phyloP scores from a whole-genome alignment of 306 rosid species.

The Fragaria ananassa region DNA sequence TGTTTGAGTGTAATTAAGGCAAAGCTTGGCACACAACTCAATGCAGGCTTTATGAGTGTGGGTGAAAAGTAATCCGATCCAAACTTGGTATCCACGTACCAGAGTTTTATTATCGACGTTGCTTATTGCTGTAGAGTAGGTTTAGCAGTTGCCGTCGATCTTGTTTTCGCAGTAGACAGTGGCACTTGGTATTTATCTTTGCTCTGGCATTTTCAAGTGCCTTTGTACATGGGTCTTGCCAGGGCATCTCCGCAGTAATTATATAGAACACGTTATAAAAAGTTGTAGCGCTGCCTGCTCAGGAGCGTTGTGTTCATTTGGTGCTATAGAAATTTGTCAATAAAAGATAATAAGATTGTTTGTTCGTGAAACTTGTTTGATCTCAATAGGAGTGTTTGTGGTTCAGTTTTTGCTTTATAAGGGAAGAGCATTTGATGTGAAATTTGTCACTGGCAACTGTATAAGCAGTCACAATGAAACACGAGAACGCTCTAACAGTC shows the following conservation, averaged over 20 bases:
- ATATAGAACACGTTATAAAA: neutral
- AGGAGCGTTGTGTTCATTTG: neutral
- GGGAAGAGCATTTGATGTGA: neutral
- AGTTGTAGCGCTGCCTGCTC: neutral
- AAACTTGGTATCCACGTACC: constrained; percentile 27
- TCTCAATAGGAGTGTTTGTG: neutral
- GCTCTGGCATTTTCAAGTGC: constrained; percentile 8
- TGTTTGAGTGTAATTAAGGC: constrained; percentile 25
- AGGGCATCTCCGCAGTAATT: constrained; percentile 7
- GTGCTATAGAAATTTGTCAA: neutral
- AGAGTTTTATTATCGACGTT: neutral
- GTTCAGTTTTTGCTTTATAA: neutral
- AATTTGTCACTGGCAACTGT: neutral
- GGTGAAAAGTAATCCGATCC: constrained; percentile 20
- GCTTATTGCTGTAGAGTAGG: constrained; percentile 13
- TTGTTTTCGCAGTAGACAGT: neutral
- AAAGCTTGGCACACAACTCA: constrained; percentile 29
- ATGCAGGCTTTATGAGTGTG: neutral
- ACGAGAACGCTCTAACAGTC: neutral
- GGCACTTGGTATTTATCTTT: neutral
- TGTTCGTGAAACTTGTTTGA: neutral
- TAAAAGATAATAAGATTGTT: neutral
- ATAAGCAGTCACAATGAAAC: neutral
- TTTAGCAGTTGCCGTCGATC: neutral
- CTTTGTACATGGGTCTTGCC: constrained; percentile 18